Evolutionary conservation across 768 basidiomycete species (phyloP), one percentile per base, ranked within the genome.

Genomic region (Termitomyces sp.): DNA sequence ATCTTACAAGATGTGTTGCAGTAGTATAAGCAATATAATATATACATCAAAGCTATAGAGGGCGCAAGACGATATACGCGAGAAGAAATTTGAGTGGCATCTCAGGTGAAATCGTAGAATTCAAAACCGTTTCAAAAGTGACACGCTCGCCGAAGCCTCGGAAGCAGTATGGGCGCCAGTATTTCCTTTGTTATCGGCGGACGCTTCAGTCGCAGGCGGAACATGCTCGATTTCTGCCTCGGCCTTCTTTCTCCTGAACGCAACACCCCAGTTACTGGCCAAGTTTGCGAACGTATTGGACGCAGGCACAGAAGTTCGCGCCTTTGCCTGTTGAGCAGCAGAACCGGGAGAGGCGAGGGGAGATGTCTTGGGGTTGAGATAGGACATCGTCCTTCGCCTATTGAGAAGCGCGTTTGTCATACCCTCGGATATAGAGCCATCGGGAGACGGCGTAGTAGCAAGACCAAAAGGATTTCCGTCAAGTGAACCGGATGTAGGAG

Each of bases 221-320:
- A 50, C 25, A 19, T 44, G 44, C 5, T 52, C 61, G 41, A 46
- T 37, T 48, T 53, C 62, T 4, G 40, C 29, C 4, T 58, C 62
- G n/a, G 41, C 50, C 40, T 73, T 76, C 66, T 79, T 85, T 68
- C 77, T 82, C 50, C 83, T 75, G 65, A 89, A 87, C 1, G 37
- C 11, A 2, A 83, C 80, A 0, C 85, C 86, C 83, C 82, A 87
- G 67, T 80, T 87, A 47, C 75, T 84, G 5, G 85, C 85, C 47
- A 86, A 71, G 57, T 72, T 82, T 11, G 83, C 82, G 19, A 86
- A 65, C 11, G 85, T 78, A 38, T 78, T 77, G 12, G 80, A 76
- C 5, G 83, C 77, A 4, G 78, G 79, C 41, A 73, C 51, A 12
- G 70, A 63, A 19, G 75, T 69, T 34, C 66, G 64, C 0, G 62